A percentile compares a stretch with the other conserved stretches of the same genome.
Conservation (phyloP, 2,329 filamentous ascomycete species). For the Alternaria sp. region DNA sequence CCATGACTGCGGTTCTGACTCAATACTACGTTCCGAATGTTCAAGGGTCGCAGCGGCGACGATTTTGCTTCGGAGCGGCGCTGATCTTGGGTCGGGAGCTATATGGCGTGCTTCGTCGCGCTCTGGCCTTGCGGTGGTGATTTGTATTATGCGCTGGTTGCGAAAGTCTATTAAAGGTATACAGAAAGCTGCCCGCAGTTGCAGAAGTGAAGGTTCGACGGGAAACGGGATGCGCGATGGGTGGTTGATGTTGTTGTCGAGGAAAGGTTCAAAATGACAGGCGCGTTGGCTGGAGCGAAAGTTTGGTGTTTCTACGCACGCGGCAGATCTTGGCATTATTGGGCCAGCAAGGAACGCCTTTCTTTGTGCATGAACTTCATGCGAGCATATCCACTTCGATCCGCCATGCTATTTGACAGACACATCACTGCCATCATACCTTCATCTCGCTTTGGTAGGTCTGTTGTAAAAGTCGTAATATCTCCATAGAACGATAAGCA, state of each 20-base stretch:
- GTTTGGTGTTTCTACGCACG: slow-evolving; percentile 39
- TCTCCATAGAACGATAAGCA: neutral
- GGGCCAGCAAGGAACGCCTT: slow-evolving; percentile 5
- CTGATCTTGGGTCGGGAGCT: neutral
- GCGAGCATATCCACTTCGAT: slow-evolving; percentile 12
- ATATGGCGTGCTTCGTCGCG: slow-evolving; percentile 20
- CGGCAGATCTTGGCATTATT: slow-evolving; percentile 38
- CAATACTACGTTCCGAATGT: neutral
- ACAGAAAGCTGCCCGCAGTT: slow-evolving; percentile 40
- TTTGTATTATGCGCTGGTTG: slow-evolving; percentile 17
- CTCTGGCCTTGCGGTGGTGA: slow-evolving; percentile 6
- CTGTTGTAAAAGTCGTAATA: neutral
- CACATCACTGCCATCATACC: neutral
- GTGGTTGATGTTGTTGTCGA: slow-evolving; percentile 22
- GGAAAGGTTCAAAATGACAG: slow-evolving; percentile 14
- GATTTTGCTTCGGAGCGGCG: neutral
- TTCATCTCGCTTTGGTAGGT: neutral
- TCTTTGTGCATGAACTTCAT: slow-evolving; percentile 17
- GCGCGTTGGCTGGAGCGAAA: slow-evolving; percentile 45
- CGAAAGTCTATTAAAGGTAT: slow-evolving; percentile 25
- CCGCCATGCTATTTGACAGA: neutral
- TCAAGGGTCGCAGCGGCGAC: neutral
- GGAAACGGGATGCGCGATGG: slow-evolving; percentile 21
- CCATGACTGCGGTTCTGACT: slow-evolving; percentile 58
- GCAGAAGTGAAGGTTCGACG: slow-evolving; percentile 25